Base-by-base conservation (phyloP, 1,139 yeast genomes). In the Candida anutae region DNA sequence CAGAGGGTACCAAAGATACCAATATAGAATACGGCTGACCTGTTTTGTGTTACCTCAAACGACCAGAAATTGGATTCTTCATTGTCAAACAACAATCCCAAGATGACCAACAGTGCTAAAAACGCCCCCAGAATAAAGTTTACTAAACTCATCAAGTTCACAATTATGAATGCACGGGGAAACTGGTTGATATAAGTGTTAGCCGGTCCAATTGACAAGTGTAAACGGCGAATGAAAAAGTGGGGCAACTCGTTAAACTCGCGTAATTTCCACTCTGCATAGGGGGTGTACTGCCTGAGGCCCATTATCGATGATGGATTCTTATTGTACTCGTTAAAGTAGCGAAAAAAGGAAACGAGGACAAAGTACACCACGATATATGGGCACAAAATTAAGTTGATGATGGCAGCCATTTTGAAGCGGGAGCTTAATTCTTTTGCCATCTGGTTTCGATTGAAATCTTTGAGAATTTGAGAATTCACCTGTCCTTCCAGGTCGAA, bases 221-320 rank as follows among this genome's bases (percentile, higher is more conserved):
- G 82, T 24, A 93, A 57, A 28, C 99, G 62, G 40, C 78, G 75
- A 33, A 76, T 76, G 51, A 90, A 90, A 23, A 90, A 66, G 53
- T 90, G 98, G 23, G 85, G 85, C 13, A 90, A 63, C 50, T 90
- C 99, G 49, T 90, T 90, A 49, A 82, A 85, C 48, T 90, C 98
- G 32, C 98, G 65, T 46, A 93, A 71, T 49, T 80, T 84, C 97
- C 98, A 90, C 46, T 84, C 90, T 0, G 97, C 96, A 52, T 74
- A 72, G 0, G 96, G 96, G 0, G 97, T 85, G 46, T 85, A 90
- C 44, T 85, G 94, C 27, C 98, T 64, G 26, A 63, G 48, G 2
- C 88, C 78, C 6, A 94, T 78, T 30, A 90, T 65, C 9, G 88
- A 66, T 2, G 90, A 76, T 0, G 98, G 98, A 34, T 90, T 83